Percentiles rank a stretch among this genome's conserved stretches.
These are phyloP conservation scores for Alternaria postmessia DNA, from an alignment of 2,329 filamentous ascomycete genomes.

Conservation along the genomic window DNA sequence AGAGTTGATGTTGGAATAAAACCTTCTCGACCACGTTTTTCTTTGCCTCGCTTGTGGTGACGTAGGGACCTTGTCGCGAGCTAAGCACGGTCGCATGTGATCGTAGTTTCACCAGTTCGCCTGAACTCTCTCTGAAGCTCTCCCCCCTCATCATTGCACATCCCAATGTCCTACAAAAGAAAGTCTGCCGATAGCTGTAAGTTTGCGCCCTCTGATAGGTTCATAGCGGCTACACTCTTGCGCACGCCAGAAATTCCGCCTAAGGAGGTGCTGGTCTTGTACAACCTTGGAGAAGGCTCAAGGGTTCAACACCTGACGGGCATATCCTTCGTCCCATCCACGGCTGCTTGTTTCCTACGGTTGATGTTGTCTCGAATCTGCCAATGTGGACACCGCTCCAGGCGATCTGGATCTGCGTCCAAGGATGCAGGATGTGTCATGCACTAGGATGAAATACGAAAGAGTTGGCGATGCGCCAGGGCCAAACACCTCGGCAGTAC, in stretches of 20 bases:
- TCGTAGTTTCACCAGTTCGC: background rate
- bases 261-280: background rate
- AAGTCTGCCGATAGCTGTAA: background rate
- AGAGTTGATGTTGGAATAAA: background rate
- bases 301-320: background rate
- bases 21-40: background rate
- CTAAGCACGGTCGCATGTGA: background rate
- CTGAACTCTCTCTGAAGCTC: background rate
- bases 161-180: background rate
- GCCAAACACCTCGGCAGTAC: background rate
- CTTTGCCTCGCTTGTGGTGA: background rate
- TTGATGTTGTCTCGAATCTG: background rate
- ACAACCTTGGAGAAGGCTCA: background rate
- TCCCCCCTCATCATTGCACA: background rate
- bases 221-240: background rate
- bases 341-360: background rate
- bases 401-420: background rate
- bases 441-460: background rate
- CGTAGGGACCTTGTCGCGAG: background rate
- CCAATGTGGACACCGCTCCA: background rate
- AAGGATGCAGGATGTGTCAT: conserved; percentile 2
- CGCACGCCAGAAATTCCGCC: background rate
- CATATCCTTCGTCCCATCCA: background rate
- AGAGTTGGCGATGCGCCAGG: background rate
- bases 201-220: background rate